Conservation (phyloP, 768 basidiomycete genomes). For the Tulasnella sp. region DNA sequence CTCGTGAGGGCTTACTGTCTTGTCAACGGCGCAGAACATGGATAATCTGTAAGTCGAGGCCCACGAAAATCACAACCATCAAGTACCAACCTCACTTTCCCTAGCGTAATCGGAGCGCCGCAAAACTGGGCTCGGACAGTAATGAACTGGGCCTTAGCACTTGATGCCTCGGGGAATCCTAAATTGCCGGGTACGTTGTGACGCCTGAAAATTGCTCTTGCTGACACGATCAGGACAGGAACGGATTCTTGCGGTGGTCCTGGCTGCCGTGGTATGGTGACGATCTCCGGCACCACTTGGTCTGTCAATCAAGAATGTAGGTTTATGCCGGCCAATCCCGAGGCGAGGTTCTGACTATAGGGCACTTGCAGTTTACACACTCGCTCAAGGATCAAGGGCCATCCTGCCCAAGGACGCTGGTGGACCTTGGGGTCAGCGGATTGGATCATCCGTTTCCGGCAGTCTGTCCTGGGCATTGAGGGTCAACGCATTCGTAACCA, state of each 20-base stretch:
- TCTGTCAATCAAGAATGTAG: constrained; percentile 77
- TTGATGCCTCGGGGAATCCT: constrained; percentile 20
- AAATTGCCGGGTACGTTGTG: constrained; percentile 28
- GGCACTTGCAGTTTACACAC: constrained; percentile 57
- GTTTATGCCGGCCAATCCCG: constrained; percentile 38
- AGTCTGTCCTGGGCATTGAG: constrained; percentile 58
- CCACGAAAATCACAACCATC: neutral
- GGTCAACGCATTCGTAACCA: constrained; percentile 57
- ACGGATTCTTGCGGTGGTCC: constrained; percentile 49
- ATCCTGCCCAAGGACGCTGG: constrained; percentile 67
- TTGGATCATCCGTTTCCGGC: constrained; percentile 66
- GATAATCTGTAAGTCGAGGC: constrained; percentile 7
- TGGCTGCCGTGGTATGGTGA: constrained; percentile 69
- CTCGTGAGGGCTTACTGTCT: neutral
- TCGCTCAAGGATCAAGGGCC: constrained; percentile 77
- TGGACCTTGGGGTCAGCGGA: constrained; percentile 70
- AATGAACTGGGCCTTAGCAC: constrained; percentile 26
- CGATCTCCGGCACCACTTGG: constrained; percentile 64
- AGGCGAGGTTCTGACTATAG: neutral
- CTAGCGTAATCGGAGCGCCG: constrained; percentile 14
- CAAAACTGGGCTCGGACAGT: constrained; percentile 29
- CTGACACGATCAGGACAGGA: constrained; percentile 1
- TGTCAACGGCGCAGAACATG: neutral
- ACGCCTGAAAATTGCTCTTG: neutral
- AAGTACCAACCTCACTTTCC: neutral